Percentiles rank a stretch among this genome's conserved stretches.
Evolutionary conservation across 306 rosid genomes (phyloP).

Genomic region (Vachellia collinsii): DNA sequence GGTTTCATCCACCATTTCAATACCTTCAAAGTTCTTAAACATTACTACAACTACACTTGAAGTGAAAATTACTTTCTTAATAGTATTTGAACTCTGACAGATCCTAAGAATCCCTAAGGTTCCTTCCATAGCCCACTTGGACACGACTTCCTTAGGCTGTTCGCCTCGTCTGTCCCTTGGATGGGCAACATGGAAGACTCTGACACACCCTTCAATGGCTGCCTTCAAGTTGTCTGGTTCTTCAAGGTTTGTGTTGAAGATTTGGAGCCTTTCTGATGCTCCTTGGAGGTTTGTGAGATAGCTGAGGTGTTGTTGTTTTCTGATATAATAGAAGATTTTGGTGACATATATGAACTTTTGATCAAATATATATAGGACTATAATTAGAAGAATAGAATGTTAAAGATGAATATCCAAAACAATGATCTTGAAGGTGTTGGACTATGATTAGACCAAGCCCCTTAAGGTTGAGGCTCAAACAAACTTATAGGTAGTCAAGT

Average conservation of each 20-base stretch:
- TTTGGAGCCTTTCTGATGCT: constrained; percentile 46
- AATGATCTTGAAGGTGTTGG: too few species aligned
- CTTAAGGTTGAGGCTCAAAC: too few species aligned
- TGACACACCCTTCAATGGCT: constrained; percentile 53
- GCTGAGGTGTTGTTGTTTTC: constrained; percentile 43
- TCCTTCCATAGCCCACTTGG: constrained; percentile 49
- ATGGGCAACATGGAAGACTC: constrained; percentile 62
- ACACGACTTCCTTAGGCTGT: constrained; percentile 45
- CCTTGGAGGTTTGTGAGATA: constrained; percentile 53
- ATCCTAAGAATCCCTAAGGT: constrained; percentile 53
- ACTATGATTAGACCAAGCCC: too few species aligned
- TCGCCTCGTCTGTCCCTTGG: constrained; percentile 45
- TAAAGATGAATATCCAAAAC: too few species aligned
- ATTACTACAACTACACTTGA: constrained; percentile 44
- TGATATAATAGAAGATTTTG: neutral
- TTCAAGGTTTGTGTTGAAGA: constrained; percentile 47
- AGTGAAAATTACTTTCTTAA: constrained; percentile 57
- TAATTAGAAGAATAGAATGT: too few species aligned
- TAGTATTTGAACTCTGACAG: constrained; percentile 51
- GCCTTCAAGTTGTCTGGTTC: constrained; percentile 42
- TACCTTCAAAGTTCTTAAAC: constrained; percentile 14
- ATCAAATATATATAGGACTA: neutral
- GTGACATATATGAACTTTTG: neutral
- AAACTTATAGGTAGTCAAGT: too few species aligned
- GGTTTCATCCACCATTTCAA: constrained; percentile 45